phyloP scores from a whole-genome alignment of 306 rosid genomes.

The Sicyos baderoa region DNA sequence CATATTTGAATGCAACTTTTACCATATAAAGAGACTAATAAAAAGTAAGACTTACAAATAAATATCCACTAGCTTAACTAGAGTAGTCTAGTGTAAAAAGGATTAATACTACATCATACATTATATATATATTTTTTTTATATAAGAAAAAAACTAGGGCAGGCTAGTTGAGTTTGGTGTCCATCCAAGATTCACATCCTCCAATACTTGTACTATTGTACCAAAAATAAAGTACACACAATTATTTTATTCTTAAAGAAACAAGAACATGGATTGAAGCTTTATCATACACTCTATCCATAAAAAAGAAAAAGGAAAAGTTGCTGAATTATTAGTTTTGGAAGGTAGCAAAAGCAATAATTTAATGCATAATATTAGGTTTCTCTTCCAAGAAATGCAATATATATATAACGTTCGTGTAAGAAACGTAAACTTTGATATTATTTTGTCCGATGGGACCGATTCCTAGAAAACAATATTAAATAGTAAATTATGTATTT shows the following conservation, averaged over 20 bases:
- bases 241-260: background rate
- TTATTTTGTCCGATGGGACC: conserved; percentile 5
- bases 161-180: background rate
- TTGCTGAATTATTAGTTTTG: background rate
- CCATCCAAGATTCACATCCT: background rate
- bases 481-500: too few species aligned
- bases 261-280: background rate
- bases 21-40: background rate
- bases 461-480: background rate
- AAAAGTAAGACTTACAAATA: background rate
- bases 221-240: background rate
- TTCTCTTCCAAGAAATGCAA: background rate
- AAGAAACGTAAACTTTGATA: background rate
- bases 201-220: background rate
- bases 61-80: background rate
- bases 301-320: background rate
- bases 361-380: background rate
- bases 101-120: too few species aligned
- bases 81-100: too few species aligned
- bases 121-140: too few species aligned
- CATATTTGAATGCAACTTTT: too few species aligned
- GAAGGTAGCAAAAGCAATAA: background rate
- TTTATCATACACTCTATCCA: background rate
- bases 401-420: background rate
- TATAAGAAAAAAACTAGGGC: too few species aligned